Evolutionary conservation across 306 rosid genomes (phyloP), one percentile per base, ranked within the genome.

Genomic region (Alnus rubra): DNA sequence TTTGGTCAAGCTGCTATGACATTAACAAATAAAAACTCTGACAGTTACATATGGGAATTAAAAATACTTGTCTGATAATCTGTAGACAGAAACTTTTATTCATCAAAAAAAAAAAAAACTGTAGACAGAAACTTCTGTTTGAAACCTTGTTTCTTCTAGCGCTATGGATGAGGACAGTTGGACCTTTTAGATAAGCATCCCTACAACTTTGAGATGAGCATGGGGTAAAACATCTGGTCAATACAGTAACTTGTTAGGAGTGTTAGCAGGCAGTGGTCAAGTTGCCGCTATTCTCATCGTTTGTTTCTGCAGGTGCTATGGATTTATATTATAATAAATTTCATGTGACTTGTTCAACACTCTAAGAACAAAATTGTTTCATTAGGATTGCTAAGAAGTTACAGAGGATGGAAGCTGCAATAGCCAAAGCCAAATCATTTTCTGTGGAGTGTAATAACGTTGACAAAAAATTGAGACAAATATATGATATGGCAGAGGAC

Each of bases 381-480:
- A 10, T 78, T 84, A 95, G 98, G 90, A 88, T 87, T 69, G 88
- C 79, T 79, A 88, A 83, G 80, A 90, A 87, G 82, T 87, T 89
- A 56, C 82, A 83, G 88, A 91, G 80, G 76, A 87, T 90, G 86
- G 90, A 92, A 73, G 86, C 84, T 80, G 55, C 86, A 55, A 85
- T 91, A 87, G 79, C 85, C 74, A 90, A 76, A 83, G 97, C 94
- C 51, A 92, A 90, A 91, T 76, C 88, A 52, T 87, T 92, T 73
- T 80, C 87, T 11, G 89, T 95, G 87, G 98, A 88, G 12, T 95
- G 98, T 83, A 83, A 82, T 84, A 95, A 95, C 71, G 98, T 95
- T 85, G 98, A 92, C 89, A 95, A 95, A 90, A 95, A 95, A 84
- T 82, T 95, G 84, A 90, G 98, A 84, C 98, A 95, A 79, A 83